Percentiles rank a stretch among this genome's conserved stretches.
Evolutionary conservation across 257 asterid genomes (phyloP).

Genomic region (Paraleonurus japonicus): DNA sequence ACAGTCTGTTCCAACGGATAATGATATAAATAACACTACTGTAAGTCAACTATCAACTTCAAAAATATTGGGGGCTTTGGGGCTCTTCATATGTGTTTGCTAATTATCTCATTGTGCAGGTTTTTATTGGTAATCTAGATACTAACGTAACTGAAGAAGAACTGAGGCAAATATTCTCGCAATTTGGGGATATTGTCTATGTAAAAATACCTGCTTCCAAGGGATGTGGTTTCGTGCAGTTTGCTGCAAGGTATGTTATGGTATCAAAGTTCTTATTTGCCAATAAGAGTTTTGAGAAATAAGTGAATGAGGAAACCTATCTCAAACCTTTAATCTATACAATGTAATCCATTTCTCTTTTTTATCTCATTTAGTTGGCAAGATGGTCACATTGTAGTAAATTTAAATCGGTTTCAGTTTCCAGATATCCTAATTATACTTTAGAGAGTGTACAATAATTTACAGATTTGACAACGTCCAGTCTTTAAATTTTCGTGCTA

Average conservation of each 20-base stretch:
- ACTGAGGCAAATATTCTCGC: slow-evolving; percentile 72
- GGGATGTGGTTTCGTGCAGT: slow-evolving; percentile 96
- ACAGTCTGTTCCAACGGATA: slow-evolving; percentile 75
- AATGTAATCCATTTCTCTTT: not conserved
- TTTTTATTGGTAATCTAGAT: slow-evolving; percentile 84
- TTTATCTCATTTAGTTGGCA: not conserved
- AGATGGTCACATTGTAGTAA: not conserved
- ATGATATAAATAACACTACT: slow-evolving; percentile 74
- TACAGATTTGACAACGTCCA: slow-evolving; percentile 16
- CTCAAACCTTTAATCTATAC: not conserved
- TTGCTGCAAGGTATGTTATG: slow-evolving; percentile 60
- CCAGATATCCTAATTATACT: not conserved
- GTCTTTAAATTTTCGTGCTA: not conserved
- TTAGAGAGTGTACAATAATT: not conserved
- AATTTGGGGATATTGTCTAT: slow-evolving; percentile 78
- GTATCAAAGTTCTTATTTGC: slow-evolving; percentile 3
- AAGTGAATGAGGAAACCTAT: slow-evolving; percentile 8
- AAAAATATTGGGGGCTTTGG: not conserved
- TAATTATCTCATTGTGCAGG: slow-evolving; percentile 47
- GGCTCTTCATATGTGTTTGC: slow-evolving; percentile 1
- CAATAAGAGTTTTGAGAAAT: slow-evolving; percentile 9
- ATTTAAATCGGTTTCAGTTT: not conserved
- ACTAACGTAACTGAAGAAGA: slow-evolving; percentile 81
- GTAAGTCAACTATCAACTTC: slow-evolving; percentile 45
- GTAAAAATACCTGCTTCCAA: slow-evolving; percentile 83